Conservation (phyloP, 306 rosid species). For the Trifolium dubium region DNA sequence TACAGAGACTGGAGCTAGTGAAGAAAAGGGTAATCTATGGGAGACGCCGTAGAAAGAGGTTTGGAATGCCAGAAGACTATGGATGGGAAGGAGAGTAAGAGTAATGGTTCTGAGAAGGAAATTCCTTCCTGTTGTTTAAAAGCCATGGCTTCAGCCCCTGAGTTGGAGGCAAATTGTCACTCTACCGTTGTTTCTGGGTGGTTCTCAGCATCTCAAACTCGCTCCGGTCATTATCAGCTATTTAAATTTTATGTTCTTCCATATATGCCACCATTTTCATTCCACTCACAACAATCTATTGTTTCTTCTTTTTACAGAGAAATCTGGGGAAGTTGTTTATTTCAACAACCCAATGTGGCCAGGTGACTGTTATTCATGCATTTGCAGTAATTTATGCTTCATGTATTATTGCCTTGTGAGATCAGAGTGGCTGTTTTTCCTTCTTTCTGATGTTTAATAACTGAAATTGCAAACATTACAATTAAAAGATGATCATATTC, state of each 20-base stretch:
- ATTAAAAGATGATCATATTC: neutral
- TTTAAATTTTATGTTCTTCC: slow-evolving; percentile 17
- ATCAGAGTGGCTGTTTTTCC: neutral
- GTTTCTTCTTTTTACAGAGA: slow-evolving; percentile 51
- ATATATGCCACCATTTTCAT: neutral
- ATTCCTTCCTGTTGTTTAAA: slow-evolving; percentile 95
- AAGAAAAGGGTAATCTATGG: slow-evolving; percentile 83
- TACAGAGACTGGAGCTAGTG: slow-evolving; percentile 86
- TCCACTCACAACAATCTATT: neutral
- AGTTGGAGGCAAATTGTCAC: slow-evolving; percentile 80
- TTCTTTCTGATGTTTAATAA: slow-evolving; percentile 27
- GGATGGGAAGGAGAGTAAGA: slow-evolving; percentile 96
- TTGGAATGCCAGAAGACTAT: slow-evolving; percentile 96
- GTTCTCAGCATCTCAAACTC: slow-evolving; percentile 84
- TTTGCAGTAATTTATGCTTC: neutral
- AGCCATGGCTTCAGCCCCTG: slow-evolving; percentile 77
- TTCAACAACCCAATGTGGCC: slow-evolving; percentile 99
- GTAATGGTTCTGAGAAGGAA: slow-evolving; percentile 58
- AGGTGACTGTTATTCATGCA: slow-evolving; percentile 53
- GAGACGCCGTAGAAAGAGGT: slow-evolving; percentile 90
- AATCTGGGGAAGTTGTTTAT: slow-evolving; percentile 54
- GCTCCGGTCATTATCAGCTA: slow-evolving; percentile 71
- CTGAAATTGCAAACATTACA: slow-evolving; percentile 10
- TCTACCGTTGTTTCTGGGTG: slow-evolving; percentile 99
- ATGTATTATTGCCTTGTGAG: slow-evolving; percentile 24